phyloP scores from a whole-genome alignment of 169 alveolate genomes.

The Toxoplasma gondii region DNA sequence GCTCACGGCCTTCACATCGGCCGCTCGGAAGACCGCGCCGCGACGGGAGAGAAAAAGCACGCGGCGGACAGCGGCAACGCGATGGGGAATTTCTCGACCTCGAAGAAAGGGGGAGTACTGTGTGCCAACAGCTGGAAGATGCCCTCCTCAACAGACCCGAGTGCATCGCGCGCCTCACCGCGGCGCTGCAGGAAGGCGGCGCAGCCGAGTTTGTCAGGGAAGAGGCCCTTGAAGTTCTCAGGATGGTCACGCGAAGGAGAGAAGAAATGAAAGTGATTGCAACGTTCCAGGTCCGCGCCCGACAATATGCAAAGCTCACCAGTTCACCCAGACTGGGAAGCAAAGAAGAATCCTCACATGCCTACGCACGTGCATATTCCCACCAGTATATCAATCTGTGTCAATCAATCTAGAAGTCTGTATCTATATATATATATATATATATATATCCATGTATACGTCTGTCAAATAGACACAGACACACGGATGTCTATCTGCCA shows the following conservation, averaged over 20 bases:
- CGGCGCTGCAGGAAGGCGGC: slow-evolving; percentile 4
- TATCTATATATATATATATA: no score
- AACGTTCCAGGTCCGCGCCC: slow-evolving; percentile 5
- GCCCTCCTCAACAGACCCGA: background rate
- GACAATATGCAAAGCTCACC: no score
- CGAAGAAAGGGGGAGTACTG: background rate
- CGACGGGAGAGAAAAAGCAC: background rate
- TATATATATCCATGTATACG: no score
- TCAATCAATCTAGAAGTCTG: no score
- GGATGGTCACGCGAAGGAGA: background rate
- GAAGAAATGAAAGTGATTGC: background rate
- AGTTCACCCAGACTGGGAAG: no score
- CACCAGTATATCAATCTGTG: no score
- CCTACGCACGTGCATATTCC: no score
- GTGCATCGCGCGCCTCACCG: background rate
- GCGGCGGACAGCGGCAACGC: background rate
- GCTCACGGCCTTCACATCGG: background rate
- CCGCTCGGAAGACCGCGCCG: background rate
- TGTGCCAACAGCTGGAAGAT: background rate
- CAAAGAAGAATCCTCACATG: no score
- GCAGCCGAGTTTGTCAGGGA: background rate
- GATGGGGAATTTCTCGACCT: background rate
- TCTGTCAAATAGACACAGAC: no score
- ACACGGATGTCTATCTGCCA: no score
- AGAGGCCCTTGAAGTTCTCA: slow-evolving; percentile 20